Evolutionary conservation across 495 filamentous ascomycete species (phyloP).

Genomic region (Pyrenula aspistea): DNA sequence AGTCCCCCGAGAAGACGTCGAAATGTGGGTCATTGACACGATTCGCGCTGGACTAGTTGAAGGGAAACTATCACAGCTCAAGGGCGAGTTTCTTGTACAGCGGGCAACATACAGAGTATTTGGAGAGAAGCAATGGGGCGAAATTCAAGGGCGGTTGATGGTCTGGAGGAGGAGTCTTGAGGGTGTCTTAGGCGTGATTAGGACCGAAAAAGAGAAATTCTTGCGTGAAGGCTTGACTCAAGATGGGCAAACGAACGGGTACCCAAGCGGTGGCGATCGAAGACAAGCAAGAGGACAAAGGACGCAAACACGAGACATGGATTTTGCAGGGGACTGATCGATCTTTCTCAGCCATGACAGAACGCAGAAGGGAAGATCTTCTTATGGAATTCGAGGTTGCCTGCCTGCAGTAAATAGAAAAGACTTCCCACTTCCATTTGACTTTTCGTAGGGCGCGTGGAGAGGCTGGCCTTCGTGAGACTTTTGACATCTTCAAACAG

Average conservation of each 20-base stretch:
- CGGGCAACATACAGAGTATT: slow-evolving; percentile 91
- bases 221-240: slow-evolving; percentile 27
- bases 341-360: no score
- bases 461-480: no score
- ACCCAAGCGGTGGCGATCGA: slow-evolving; percentile 9
- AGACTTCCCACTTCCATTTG: no score
- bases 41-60: slow-evolving; percentile 91
- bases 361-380: no score
- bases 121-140: slow-evolving; percentile 94
- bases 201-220: slow-evolving; percentile 60
- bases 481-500: no score
- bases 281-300: background rate
- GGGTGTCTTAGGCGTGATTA: slow-evolving; percentile 63
- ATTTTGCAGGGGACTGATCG: slow-evolving; percentile 12
- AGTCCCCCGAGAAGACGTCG: slow-evolving; percentile 69
- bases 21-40: slow-evolving; percentile 97
- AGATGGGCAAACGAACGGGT: slow-evolving; percentile 15
- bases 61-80: slow-evolving; percentile 84
- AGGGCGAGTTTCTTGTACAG: slow-evolving; percentile 87
- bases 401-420: no score
- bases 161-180: slow-evolving; percentile 73
- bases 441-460: no score
- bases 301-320: slow-evolving; percentile 19
- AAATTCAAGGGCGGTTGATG: slow-evolving; percentile 79
- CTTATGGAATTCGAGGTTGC: no score